Conservation (phyloP, 352 stramenopile species). For the Blastocystis sp. region DNA sequence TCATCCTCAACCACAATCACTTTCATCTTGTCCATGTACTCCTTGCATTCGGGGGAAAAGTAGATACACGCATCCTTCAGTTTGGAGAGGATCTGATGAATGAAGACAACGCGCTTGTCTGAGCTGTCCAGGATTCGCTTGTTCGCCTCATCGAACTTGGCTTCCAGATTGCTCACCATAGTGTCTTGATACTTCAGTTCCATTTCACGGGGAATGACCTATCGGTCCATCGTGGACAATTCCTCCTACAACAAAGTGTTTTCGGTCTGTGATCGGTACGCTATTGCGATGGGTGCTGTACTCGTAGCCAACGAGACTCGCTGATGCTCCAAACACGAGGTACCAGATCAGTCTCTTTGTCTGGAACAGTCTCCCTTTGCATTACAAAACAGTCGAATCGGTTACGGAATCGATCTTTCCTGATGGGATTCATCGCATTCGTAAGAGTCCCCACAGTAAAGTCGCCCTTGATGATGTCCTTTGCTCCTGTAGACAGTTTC, state of each 20-base stretch:
- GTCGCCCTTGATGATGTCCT: neutral
- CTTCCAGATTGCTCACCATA: neutral
- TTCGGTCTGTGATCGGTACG: neutral
- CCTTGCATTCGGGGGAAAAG: conserved; percentile 4
- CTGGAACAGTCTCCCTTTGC: neutral
- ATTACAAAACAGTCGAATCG: neutral
- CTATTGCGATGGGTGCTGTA: neutral
- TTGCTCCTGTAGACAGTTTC: neutral
- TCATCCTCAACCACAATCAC: neutral
- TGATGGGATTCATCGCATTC: too few relatives aligned
- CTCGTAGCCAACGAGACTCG: neutral
- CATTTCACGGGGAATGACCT: neutral
- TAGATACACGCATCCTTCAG: conserved; percentile 14
- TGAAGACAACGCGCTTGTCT: neutral
- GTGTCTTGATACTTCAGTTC: neutral
- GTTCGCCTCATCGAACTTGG: neutral
- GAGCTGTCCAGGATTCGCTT: neutral
- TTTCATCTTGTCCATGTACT: conserved; percentile 14
- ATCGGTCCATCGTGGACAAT: neutral
- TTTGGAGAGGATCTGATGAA: neutral
- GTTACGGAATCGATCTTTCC: neutral
- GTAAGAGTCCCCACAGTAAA: too few relatives aligned
- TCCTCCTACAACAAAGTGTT: neutral
- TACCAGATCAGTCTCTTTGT: neutral
- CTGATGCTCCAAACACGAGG: neutral